Evolutionary conservation across 1,284 basidiomycete species (phyloP).

Genomic region (Vanrija humicola): DNA sequence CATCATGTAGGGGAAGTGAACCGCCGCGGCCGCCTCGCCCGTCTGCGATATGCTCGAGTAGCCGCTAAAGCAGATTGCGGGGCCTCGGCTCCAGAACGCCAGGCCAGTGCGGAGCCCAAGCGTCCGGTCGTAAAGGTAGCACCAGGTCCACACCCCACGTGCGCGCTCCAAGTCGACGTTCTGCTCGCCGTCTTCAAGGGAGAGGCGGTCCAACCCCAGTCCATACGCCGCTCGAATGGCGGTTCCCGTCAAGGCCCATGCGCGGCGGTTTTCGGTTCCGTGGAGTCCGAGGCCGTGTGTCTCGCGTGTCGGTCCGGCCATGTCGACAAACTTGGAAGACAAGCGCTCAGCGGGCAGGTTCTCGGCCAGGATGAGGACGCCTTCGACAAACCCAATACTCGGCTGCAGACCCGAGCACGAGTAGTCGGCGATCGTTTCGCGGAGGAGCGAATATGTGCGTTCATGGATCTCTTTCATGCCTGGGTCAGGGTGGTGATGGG

Average conservation of each 20-base stretch:
- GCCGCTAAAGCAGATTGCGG: conserved; percentile 47
- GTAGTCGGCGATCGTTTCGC: conserved; percentile 42
- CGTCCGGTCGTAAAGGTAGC: conserved; percentile 51
- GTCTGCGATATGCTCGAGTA: conserved; percentile 45
- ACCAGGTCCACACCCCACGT: conserved; percentile 51
- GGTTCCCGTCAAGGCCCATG: conserved; percentile 49
- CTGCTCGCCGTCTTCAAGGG: conserved; percentile 38
- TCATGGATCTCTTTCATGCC: conserved; percentile 36
- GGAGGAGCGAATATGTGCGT: conserved; percentile 33
- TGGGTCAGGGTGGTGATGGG: conserved; percentile 37
- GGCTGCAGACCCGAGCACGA: conserved; percentile 44
- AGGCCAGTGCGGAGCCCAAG: conserved; percentile 48
- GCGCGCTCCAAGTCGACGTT: conserved; percentile 44
- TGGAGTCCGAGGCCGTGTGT: conserved; percentile 28
- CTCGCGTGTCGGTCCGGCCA: conserved; percentile 24
- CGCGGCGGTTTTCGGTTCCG: conserved; percentile 46
- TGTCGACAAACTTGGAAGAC: conserved; percentile 5
- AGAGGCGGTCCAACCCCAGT: conserved; percentile 43
- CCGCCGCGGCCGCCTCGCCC: conserved; percentile 39
- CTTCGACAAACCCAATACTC: conserved; percentile 49
- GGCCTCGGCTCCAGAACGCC: conserved; percentile 50
- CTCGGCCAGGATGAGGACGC: conserved; percentile 48
- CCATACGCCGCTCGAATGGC: conserved; percentile 47
- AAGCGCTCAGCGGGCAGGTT: conserved; percentile 33
- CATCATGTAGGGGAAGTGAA: conserved; percentile 48